Percentiles rank a stretch among this genome's conserved stretches.
Evolutionary conservation across 495 filamentous ascomycete species (phyloP).

Genomic region (Xylaria venustula): DNA sequence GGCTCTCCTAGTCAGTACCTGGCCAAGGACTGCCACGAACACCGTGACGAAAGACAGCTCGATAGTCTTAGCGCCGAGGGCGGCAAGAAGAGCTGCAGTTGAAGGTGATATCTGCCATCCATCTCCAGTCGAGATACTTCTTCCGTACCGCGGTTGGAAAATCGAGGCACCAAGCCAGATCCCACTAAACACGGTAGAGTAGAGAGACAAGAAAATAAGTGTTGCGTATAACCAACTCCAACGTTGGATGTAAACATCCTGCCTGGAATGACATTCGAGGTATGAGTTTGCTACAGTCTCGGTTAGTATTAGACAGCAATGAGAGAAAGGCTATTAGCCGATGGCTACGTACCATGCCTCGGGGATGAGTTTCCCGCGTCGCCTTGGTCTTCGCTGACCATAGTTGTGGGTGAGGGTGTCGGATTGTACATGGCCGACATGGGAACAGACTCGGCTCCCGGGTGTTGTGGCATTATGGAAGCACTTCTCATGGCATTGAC

Average conservation of each 20-base stretch:
- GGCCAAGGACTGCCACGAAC: constrained; percentile 70
- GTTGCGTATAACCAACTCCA: constrained; percentile 58
- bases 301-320: neutral
- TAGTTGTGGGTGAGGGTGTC: neutral
- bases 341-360: neutral
- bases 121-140: constrained; percentile 44
- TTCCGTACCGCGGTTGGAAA: constrained; percentile 58
- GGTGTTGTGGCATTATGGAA: constrained; percentile 3
- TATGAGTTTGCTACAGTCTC: constrained; percentile 13
- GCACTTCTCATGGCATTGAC: constrained; percentile 2
- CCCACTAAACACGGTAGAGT: constrained; percentile 64
- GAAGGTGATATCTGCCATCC: constrained; percentile 49
- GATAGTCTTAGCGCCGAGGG: constrained; percentile 68
- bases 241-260: constrained; percentile 37
- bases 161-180: constrained; percentile 61
- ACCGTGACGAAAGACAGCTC: constrained; percentile 76
- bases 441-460: neutral
- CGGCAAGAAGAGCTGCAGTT: constrained; percentile 60
- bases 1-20: constrained; percentile 65
- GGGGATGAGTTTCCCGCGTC: neutral
- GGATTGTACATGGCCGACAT: constrained; percentile 2
- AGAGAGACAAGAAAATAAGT: constrained; percentile 60
- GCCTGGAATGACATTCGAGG: constrained; percentile 29
- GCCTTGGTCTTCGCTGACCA: neutral
- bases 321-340: neutral